phyloP scores from a whole-genome alignment of 371 early-diverging fungal species.

The Syncephalastrum sp. region DNA sequence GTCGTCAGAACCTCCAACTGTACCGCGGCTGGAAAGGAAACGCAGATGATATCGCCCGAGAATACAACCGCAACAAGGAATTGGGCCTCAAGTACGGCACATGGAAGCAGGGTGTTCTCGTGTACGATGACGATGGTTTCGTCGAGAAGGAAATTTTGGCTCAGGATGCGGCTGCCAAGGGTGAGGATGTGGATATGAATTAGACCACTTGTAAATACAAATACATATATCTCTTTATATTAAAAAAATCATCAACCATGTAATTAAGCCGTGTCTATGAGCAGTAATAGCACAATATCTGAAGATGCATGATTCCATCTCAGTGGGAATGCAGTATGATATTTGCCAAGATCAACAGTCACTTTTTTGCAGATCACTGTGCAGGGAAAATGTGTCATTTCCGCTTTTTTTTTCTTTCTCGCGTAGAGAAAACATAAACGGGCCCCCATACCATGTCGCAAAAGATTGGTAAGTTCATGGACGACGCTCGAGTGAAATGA shows the following conservation, averaged over 20 bases:
- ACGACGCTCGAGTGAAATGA: neutral
- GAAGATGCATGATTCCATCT: too few species aligned
- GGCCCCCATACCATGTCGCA: slow-evolving; percentile 14
- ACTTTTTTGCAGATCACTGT: slow-evolving; percentile 5
- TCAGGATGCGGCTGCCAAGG: slow-evolving; percentile 5
- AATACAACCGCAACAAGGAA: slow-evolving; percentile 78
- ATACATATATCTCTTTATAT: slow-evolving; percentile 1
- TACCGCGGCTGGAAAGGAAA: slow-evolving; percentile 86
- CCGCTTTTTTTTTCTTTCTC: neutral
- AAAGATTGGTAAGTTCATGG: slow-evolving; percentile 12
- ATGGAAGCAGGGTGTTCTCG: slow-evolving; percentile 83
- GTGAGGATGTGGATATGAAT: slow-evolving; percentile 27
- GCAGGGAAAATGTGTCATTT: neutral
- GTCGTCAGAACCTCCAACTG: slow-evolving; percentile 85
- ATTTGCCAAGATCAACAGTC: slow-evolving; percentile 16
- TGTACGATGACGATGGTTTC: slow-evolving; percentile 82
- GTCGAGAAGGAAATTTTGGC: slow-evolving; percentile 52
- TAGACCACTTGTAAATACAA: slow-evolving; percentile 9
- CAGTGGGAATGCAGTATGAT: too few species aligned
- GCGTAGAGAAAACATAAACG: neutral
- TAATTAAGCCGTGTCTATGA: neutral
- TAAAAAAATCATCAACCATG: neutral
- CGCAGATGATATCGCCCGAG: slow-evolving; percentile 65
- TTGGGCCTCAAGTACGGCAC: slow-evolving; percentile 73
- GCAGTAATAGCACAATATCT: neutral